Evolutionary conservation across 1,284 basidiomycete species (phyloP).

Genomic region (Sutorius eximius): DNA sequence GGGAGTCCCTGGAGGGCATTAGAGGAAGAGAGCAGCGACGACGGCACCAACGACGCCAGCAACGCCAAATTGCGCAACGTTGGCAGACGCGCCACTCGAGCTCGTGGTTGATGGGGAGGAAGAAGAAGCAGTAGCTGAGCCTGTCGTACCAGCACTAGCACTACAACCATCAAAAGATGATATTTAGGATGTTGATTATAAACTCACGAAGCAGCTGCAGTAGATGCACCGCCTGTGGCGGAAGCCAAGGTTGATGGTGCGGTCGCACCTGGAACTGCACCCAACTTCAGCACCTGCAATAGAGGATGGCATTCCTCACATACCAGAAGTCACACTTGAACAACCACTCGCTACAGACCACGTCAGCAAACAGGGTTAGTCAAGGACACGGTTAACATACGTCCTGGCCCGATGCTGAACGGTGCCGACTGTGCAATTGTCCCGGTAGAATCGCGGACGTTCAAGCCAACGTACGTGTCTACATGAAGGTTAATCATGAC

Average conservation of each 20-base stretch:
- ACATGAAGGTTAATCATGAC: neutral
- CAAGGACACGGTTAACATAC: slow-evolving; percentile 37
- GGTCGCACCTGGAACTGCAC: slow-evolving; percentile 23
- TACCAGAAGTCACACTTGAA: slow-evolving; percentile 28
- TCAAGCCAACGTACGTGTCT: slow-evolving; percentile 53
- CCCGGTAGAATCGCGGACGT: slow-evolving; percentile 55
- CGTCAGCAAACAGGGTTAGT: neutral
- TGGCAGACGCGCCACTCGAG: slow-evolving; percentile 32
- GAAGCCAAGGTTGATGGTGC: slow-evolving; percentile 18
- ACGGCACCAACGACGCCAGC: slow-evolving; percentile 50
- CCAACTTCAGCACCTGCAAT: slow-evolving; percentile 9
- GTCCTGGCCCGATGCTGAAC: slow-evolving; percentile 46
- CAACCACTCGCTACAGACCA: slow-evolving; percentile 36
- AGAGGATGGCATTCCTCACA: neutral
- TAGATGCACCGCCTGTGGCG: neutral
- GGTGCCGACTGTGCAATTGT: slow-evolving; percentile 45
- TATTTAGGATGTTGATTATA: neutral
- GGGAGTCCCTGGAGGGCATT: neutral
- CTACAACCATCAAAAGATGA: slow-evolving; percentile 10
- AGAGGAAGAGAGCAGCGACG: slow-evolving; percentile 44
- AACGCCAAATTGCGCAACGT: slow-evolving; percentile 38
- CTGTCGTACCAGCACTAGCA: slow-evolving; percentile 7
- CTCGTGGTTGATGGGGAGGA: slow-evolving; percentile 17
- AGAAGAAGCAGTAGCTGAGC: slow-evolving; percentile 15
- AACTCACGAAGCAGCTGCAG: slow-evolving; percentile 24